Evolutionary conservation across 2,329 filamentous ascomycete species (phyloP).

Genomic region (Claviceps sp.): DNA sequence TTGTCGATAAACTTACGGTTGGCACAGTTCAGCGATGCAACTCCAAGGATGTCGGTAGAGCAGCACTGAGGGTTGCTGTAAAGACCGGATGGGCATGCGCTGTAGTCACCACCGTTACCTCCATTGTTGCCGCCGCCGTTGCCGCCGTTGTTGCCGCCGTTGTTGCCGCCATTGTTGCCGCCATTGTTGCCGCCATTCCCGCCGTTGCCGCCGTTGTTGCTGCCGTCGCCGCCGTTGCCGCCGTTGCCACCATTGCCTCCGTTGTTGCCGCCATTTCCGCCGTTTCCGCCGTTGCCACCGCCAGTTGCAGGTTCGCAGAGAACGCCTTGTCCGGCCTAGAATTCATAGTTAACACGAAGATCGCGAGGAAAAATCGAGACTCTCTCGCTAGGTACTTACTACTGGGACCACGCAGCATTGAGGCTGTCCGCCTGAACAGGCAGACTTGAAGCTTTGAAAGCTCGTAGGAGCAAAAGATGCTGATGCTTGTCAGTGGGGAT

Average conservation of each 20-base stretch:
- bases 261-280: neutral
- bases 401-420: conserved; percentile 1
- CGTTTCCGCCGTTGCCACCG: neutral
- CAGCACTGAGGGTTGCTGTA: conserved; percentile 29
- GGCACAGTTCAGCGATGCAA: conserved; percentile 32
- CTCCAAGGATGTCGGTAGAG: conserved; percentile 31
- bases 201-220: neutral
- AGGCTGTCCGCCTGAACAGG: neutral
- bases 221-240: neutral
- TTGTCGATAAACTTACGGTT: conserved; percentile 3
- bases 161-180: neutral
- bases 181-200: neutral
- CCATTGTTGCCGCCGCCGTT: neutral
- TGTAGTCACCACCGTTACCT: neutral
- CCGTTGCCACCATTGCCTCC: neutral
- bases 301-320: neutral
- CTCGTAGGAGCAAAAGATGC: neutral
- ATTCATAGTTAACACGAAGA: neutral
- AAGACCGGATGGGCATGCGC: conserved; percentile 10
- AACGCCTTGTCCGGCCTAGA: neutral
- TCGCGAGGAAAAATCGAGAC: neutral
- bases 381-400: neutral
- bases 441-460: neutral
- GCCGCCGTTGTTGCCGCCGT: neutral
- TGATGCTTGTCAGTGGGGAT: neutral